Conservation (phyloP, 1,284 basidiomycete genomes). For the Leucoagaricus sp. region DNA sequence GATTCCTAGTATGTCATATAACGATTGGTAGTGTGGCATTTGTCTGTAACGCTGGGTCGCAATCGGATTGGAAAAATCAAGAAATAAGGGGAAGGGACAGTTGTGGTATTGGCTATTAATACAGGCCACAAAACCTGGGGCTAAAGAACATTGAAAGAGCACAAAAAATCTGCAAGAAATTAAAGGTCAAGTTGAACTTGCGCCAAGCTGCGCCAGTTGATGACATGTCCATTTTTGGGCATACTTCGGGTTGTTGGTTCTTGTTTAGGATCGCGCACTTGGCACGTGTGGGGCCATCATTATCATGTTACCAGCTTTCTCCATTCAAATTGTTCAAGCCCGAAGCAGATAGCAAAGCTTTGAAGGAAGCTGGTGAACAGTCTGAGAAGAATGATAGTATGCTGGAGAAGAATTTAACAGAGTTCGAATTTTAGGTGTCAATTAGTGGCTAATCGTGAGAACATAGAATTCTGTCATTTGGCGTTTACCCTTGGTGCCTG, state of each 20-base stretch:
- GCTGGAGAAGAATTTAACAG: neutral
- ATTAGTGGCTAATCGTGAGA: neutral
- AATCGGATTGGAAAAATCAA: neutral
- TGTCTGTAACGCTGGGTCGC: neutral
- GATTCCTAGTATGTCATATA: constrained; percentile 41
- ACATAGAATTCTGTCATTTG: neutral
- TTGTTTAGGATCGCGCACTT: constrained; percentile 9
- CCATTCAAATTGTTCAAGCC: no score
- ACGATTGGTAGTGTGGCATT: constrained; percentile 20
- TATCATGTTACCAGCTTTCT: constrained; percentile 7
- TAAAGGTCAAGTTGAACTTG: constrained; percentile 6
- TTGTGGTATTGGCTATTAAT: neutral
- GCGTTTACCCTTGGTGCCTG: neutral
- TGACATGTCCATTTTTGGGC: constrained; percentile 6
- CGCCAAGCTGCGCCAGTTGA: neutral
- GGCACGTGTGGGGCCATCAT: neutral
- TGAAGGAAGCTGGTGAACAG: no score
- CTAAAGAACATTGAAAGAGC: constrained; percentile 8
- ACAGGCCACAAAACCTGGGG: neutral
- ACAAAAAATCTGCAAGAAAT: neutral
- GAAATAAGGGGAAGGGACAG: neutral
- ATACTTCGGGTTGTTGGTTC: neutral
- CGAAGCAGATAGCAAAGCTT: no score
- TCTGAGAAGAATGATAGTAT: neutral
- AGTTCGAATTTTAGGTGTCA: neutral